A percentile compares a stretch with the other conserved stretches of the same genome.
Evolutionary conservation across 2,329 filamentous ascomycete genomes (phyloP).

Genomic region (Verticillium zaregamsianum): DNA sequence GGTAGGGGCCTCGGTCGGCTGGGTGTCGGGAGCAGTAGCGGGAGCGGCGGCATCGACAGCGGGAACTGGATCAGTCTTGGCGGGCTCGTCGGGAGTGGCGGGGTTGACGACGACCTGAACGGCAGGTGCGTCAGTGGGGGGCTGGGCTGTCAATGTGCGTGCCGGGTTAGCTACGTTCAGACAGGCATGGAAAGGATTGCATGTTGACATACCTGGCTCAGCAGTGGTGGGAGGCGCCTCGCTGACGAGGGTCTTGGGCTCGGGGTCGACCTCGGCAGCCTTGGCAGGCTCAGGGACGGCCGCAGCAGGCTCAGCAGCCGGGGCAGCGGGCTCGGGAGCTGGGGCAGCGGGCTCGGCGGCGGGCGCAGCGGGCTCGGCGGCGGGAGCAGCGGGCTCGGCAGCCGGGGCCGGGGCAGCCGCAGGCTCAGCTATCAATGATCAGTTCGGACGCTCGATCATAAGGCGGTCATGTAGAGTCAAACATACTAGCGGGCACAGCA

Average conservation of each 20-base stretch:
- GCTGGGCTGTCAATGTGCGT: conserved; percentile 1
- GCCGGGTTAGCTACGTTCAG: neutral
- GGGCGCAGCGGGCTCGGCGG: neutral
- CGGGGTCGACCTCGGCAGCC: conserved; percentile 5
- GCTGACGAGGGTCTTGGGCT: neutral
- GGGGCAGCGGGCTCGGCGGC: conserved; percentile 3
- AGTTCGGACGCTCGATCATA: neutral
- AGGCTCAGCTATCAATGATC: neutral
- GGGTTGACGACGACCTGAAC: conserved; percentile 17
- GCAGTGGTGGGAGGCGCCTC: neutral
- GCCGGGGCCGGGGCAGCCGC: conserved; percentile 13
- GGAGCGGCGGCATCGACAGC: conserved; percentile 14
- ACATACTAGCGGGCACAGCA: conserved; percentile 10
- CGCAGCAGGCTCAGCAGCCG: conserved; percentile 4
- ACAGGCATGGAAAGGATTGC: neutral
- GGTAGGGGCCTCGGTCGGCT: conserved; percentile 20
- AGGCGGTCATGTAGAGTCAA: neutral
- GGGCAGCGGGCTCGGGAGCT: conserved; percentile 10
- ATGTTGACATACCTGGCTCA: conserved; percentile 5
- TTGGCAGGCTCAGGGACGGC: conserved; percentile 11
- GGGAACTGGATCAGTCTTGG: conserved; percentile 16
- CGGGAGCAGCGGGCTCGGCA: conserved; percentile 6
- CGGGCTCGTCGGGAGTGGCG: conserved; percentile 17
- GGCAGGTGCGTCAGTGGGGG: conserved; percentile 9
- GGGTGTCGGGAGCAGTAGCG: conserved; percentile 17